Evolutionary conservation across 345 rosid genomes (phyloP), one percentile per base, ranked within the genome.

Genomic region (Hirschfeldia incana): DNA sequence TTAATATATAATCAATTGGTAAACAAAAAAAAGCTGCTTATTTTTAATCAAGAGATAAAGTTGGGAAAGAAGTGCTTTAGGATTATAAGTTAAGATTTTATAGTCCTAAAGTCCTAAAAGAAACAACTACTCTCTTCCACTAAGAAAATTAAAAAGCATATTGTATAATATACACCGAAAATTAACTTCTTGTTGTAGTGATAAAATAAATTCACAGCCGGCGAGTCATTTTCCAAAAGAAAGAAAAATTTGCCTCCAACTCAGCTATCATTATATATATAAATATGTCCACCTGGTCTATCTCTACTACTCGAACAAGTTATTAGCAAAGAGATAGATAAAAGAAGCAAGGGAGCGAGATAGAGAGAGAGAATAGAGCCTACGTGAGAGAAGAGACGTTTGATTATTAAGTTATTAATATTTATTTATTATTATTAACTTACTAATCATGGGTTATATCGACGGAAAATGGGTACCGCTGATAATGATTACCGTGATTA

Each of bases 401-500:
- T n/a, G 39, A 26, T 58, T 33, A 58, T 42, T 33, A 65, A 39
- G 61, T 57, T 29, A 55, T 65, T 67, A 46, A 46, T 13, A 46
- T 4, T 12, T 4, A 3, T 12, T 46, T 73, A 10, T n/a, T n/a
- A n/a, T n/a, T n/a, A 60, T 61, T 61, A 34, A 61, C 34, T 34
- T 61, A 59, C 4, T 37, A 74, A 57, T 42, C 53, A 81, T 81
- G 84, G 77, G 80, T 72, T 76, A 1, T 67, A 42, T 60, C 17
- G 70, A 81, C 21, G 84, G 81, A 9, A 66, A 83, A 42, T 86
- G 89, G 91, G 84, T 78, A 51, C 88, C 93, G 42, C 60, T 85
- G 70, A 46, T 83, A 4, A 69, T 72, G 28, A 84, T 86, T 83
- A 33, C 79, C 8, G 59, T 72, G 0, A 72, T 83, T 69, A 79